Evolutionary conservation across 176 grass and related monocot genomes (phyloP).

Genomic region (Oryza punctata): DNA sequence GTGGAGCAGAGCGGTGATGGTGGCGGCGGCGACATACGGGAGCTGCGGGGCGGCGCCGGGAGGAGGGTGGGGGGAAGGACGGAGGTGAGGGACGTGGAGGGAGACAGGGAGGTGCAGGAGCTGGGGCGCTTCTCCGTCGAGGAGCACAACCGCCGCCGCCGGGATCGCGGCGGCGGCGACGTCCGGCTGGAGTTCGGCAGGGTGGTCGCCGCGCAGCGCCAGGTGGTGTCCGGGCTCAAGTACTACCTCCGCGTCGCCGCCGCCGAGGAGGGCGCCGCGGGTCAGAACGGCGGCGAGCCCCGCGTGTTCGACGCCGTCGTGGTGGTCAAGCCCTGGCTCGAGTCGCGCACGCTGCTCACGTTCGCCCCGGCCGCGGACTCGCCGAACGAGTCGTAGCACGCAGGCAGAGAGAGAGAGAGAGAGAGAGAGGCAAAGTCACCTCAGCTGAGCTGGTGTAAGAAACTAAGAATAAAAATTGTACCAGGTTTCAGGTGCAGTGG

Average conservation of each 20-base stretch:
- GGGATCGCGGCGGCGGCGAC: neutral
- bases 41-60: constrained; percentile 26
- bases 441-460: no score
- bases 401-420: no score
- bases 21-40: neutral
- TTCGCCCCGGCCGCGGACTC: constrained; percentile 49
- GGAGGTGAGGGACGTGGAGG: constrained; percentile 64
- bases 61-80: constrained; percentile 64
- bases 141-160: constrained; percentile 63
- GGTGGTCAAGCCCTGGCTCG: constrained; percentile 75
- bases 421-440: no score
- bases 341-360: constrained; percentile 57
- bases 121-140: constrained; percentile 74
- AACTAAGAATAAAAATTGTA: neutral
- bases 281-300: neutral
- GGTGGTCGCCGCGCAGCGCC: constrained; percentile 72
- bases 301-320: constrained; percentile 71
- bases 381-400: neutral
- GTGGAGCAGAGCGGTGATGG: neutral
- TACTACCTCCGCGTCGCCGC: constrained; percentile 79
- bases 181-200: constrained; percentile 51
- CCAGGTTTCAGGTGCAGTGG: neutral
- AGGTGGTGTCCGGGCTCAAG: constrained; percentile 92
- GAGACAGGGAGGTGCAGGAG: constrained; percentile 75
- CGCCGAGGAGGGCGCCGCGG: neutral